These are phyloP conservation scores for Tuber brumale DNA, from an alignment of 495 filamentous ascomycete species.

Conservation along the genomic window DNA sequence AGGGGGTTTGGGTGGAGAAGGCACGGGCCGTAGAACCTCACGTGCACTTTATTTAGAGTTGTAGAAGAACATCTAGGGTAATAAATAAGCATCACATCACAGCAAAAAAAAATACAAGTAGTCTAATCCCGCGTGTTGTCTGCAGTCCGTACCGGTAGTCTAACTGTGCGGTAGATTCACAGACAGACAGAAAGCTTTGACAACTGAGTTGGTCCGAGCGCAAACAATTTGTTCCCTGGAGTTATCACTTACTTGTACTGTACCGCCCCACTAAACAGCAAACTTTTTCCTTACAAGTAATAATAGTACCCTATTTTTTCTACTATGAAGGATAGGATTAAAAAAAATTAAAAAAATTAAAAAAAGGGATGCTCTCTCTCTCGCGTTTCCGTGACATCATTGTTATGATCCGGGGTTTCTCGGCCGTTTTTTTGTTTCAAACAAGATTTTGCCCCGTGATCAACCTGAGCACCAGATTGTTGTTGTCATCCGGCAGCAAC, in stretches of 20 bases:
- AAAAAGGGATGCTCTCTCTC: background rate
- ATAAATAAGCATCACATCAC: background rate
- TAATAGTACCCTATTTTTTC: background rate
- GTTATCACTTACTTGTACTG: background rate
- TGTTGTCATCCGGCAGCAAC: background rate
- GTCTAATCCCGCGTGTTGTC: background rate
- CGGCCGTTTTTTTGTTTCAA: background rate
- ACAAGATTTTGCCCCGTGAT: constrained; percentile 2
- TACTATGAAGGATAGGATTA: background rate
- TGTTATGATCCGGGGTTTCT: background rate
- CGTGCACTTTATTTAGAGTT: constrained; percentile 1
- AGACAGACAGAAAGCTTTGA: background rate
- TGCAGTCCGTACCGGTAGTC: background rate
- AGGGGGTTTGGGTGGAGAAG: background rate
- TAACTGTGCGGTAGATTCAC: background rate
- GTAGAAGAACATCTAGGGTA: background rate
- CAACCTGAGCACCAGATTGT: background rate
- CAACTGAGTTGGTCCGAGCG: constrained; percentile 2
- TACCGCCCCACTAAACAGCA: background rate
- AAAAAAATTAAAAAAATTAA: background rate
- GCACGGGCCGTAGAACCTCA: background rate
- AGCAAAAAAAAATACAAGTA: too few relatives aligned
- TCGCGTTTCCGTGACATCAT: background rate
- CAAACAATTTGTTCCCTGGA: background rate
- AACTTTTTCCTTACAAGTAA: background rate